Conservation (phyloP, 306 rosid species). For the Cajanus cajan region DNA sequence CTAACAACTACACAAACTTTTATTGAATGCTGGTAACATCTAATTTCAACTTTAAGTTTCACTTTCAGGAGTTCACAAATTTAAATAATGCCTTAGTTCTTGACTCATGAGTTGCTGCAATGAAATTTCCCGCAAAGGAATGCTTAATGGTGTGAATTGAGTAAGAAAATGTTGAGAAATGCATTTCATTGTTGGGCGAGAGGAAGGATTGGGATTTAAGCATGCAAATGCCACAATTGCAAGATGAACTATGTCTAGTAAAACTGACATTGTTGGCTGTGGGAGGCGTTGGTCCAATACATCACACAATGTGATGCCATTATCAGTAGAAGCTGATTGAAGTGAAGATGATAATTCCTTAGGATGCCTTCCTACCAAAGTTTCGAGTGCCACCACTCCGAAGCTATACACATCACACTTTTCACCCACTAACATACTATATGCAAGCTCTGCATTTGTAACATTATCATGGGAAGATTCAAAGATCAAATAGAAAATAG, state of each 20-base stretch:
- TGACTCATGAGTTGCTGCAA: neutral
- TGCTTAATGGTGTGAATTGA: neutral
- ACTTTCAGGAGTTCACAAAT: too few species aligned
- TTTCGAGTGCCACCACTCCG: neutral
- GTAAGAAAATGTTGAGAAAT: neutral
- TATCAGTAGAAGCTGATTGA: neutral
- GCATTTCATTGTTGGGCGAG: constrained; percentile 13
- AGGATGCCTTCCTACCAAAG: constrained; percentile 22
- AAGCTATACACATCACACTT: too few species aligned
- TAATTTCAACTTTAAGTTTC: too few species aligned
- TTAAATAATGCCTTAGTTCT: neutral
- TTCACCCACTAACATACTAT: too few species aligned
- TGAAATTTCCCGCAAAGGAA: neutral
- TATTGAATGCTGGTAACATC: too few species aligned
- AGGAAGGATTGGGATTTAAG: neutral
- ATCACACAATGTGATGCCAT: neutral
- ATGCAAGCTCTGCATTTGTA: too few species aligned
- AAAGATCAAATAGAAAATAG: too few species aligned
- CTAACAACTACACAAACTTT: too few species aligned
- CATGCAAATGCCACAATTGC: neutral
- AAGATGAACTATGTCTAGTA: neutral
- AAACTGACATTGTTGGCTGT: neutral
- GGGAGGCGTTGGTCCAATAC: constrained; percentile 1
- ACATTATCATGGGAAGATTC: too few species aligned
- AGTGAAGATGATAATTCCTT: neutral